Base-by-base conservation (phyloP, 805 yeast genomes). In the Cyberlindnera euphorbiiphila region DNA sequence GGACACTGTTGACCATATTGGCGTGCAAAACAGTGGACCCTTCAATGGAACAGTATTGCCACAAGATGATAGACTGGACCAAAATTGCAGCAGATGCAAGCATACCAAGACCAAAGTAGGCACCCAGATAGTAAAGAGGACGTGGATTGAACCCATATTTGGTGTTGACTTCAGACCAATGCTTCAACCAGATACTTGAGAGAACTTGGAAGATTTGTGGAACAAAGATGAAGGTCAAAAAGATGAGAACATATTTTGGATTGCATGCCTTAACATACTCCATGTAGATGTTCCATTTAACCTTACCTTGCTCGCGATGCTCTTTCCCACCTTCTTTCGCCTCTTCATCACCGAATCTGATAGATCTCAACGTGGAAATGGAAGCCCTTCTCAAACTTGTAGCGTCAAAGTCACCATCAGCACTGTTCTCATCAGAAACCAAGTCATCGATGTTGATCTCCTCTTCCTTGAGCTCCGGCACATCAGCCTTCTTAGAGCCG, bases 141-240 rank as follows among this genome's bases (percentile, higher is more conserved):
- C 78, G 59, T 3, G 95, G 95, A 57, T 91, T 91, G 39, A 63
- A 64, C 18, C 88, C 91, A 25, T 63, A 57, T 29, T 60, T 64
- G 4, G 89, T 72, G 56, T 91, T 93, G 16, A 83, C 76, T 58
- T 93, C 99, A 10, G 98, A 85, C 98, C 98, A 93, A 60, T 86
- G 86, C 60, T 93, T 93, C 53, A 93, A 74, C 99, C 99, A 93
- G 37, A 91, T 75, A 57, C 81, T 88, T 25, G 88, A 79, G 30
- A 65, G 64, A 34, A 86, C 91, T 40, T 79, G 72, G 34, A 79
- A 54, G 9, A 71, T 56, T 72, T 76, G 82, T 0, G 85, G 71
- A 5, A 72, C 32, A n/a, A 82, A 54, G 44, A 84, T 69, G 46
- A 77, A 69, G 1, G 56, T 36, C 34, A 87, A 48, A 56, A 80